Evolutionary conservation across 83 land plant species (phyloP).

Genomic region (Picea engelmannii): DNA sequence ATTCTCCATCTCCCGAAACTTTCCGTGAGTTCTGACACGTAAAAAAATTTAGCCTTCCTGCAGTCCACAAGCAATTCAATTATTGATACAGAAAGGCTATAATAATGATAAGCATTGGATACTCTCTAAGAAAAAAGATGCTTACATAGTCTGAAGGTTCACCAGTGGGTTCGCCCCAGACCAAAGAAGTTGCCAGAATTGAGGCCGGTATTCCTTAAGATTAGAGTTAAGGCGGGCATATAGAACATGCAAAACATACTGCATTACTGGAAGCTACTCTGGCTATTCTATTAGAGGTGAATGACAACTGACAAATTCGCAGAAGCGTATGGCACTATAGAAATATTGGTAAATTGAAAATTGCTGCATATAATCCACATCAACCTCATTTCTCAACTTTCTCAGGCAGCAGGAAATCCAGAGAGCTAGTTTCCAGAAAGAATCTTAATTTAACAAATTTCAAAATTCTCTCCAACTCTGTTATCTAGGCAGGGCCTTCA

Average conservation of each 20-base stretch:
- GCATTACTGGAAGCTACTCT: not conserved
- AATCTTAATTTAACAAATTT: not conserved
- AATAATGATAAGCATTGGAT: not conserved
- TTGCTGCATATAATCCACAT: not conserved
- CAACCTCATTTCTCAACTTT: not conserved
- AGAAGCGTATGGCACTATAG: not conserved
- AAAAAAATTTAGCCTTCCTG: not conserved
- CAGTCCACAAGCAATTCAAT: slow-evolving; percentile 7
- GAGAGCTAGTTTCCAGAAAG: slow-evolving; percentile 7
- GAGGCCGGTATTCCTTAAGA: not conserved
- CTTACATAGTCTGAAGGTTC: not conserved
- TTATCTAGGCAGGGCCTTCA: not conserved
- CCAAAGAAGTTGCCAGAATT: not conserved
- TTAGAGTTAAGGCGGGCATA: not conserved
- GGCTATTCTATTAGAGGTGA: not conserved
- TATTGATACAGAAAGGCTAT: not conserved
- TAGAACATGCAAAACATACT: not conserved
- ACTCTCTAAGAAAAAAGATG: not conserved
- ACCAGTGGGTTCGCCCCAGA: not conserved
- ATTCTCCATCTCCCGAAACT: not conserved
- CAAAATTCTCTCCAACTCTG: not conserved
- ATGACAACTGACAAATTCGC: not conserved
- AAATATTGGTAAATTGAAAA: not conserved
- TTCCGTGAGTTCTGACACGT: not conserved
- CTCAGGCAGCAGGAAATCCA: not conserved